Percentiles rank a stretch among this genome's conserved stretches.
Evolutionary conservation across 257 asterid species (phyloP).

Genomic region (Leonotis leonurus): DNA sequence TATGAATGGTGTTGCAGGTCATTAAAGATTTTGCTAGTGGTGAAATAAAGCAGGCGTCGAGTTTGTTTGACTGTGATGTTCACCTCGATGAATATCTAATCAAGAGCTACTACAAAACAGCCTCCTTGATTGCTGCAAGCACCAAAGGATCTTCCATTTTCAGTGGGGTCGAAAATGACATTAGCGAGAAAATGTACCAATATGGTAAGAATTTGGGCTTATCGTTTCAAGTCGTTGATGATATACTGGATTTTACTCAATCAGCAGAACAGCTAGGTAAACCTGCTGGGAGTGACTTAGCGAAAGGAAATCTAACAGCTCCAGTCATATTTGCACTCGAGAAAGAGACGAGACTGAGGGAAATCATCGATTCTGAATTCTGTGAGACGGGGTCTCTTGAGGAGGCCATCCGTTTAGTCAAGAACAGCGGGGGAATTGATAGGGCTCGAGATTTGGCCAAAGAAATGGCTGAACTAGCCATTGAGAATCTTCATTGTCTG

Average conservation of each 20-base stretch:
- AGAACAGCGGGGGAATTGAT: slow-evolving; percentile 67
- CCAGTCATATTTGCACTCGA: slow-evolving; percentile 80
- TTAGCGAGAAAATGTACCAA: slow-evolving; percentile 68
- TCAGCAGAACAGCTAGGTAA: slow-evolving; percentile 89
- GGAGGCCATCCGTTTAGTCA: slow-evolving; percentile 63
- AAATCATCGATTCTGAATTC: slow-evolving; percentile 73
- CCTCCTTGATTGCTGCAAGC: slow-evolving; percentile 91
- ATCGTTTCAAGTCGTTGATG: slow-evolving; percentile 87
- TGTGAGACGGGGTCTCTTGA: slow-evolving; percentile 73
- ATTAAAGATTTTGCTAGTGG: slow-evolving; percentile 97
- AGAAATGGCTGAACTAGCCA: slow-evolving; percentile 61
- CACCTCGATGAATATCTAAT: slow-evolving; percentile 73
- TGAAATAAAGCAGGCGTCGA: slow-evolving; percentile 90
- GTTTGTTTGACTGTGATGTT: slow-evolving; percentile 80
- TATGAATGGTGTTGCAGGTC: slow-evolving; percentile 39
- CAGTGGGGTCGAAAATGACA: slow-evolving; percentile 50
- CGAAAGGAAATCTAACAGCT: slow-evolving; percentile 77
- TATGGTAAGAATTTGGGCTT: slow-evolving; percentile 88
- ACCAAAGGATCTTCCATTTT: slow-evolving; percentile 87
- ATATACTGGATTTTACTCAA: slow-evolving; percentile 81
- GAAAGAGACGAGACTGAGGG: slow-evolving; percentile 58
- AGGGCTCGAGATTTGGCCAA: slow-evolving; percentile 67
- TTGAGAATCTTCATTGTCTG: slow-evolving; percentile 54
- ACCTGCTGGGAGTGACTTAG: slow-evolving; percentile 87
- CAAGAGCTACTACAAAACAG: slow-evolving; percentile 92